phyloP scores from a whole-genome alignment of 352 stramenopile genomes.

The Vaucheria bursata region DNA sequence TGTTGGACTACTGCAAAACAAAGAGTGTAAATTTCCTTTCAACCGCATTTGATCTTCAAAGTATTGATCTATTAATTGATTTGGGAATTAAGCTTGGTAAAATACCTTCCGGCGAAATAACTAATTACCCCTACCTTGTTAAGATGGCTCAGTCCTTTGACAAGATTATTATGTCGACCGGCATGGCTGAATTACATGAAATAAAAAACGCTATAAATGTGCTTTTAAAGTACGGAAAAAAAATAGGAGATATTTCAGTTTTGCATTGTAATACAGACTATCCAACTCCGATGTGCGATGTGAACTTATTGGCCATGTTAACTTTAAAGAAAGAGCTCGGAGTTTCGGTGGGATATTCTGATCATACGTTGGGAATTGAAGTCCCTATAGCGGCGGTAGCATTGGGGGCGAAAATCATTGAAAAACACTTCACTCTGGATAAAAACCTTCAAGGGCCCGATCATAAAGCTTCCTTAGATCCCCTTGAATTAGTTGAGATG shows the following conservation, averaged over 20 bases:
- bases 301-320: neutral
- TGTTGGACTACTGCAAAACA: neutral
- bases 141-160: neutral
- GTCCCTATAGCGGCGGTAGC: neutral
- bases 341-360: neutral
- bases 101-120: neutral
- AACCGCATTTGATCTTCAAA: neutral
- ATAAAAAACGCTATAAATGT: neutral
- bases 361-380: neutral
- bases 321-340: neutral
- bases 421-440: conserved; percentile 1
- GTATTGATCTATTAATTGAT: neutral
- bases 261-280: neutral
- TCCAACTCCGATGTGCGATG: neutral
- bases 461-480: neutral
- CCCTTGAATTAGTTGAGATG: neutral
- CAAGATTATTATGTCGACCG: neutral
- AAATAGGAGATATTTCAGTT: neutral
- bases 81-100: neutral
- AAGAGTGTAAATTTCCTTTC: neutral
- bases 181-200: neutral
- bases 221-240: too few relatives aligned
- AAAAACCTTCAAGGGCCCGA: neutral
- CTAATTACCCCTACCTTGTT: neutral
- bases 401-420: neutral